Conservation (phyloP, 768 basidiomycete species). For the Ephemerocybe angulata region DNA sequence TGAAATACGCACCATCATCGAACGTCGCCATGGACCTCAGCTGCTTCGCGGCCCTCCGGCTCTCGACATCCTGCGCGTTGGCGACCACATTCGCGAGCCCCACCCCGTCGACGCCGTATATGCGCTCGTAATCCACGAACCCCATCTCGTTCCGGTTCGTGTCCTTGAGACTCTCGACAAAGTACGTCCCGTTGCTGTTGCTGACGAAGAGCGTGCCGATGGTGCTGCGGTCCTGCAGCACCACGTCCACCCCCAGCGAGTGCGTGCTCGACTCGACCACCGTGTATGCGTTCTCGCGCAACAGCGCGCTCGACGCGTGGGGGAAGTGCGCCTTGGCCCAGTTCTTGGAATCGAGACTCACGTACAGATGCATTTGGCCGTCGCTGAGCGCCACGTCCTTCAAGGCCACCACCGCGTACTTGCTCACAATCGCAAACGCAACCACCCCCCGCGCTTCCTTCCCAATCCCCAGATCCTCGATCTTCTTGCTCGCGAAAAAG, state of each 20-base stretch:
- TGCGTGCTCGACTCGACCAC: slow-evolving; percentile 92
- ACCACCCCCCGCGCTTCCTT: slow-evolving; percentile 86
- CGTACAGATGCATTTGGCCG: slow-evolving; percentile 82
- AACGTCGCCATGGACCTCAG: slow-evolving; percentile 82
- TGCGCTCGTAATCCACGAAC: slow-evolving; percentile 89
- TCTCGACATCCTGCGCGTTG: slow-evolving; percentile 83
- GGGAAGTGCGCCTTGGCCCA: slow-evolving; percentile 95
- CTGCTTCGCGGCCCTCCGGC: slow-evolving; percentile 62
- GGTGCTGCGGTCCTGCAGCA: slow-evolving; percentile 58
- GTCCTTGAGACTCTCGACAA: slow-evolving; percentile 84
- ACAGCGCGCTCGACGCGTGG: slow-evolving; percentile 72
- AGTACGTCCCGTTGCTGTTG: slow-evolving; percentile 95
- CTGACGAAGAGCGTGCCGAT: slow-evolving; percentile 93
- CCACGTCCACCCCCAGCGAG: slow-evolving; percentile 92
- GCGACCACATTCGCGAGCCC: slow-evolving; percentile 85
- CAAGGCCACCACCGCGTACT: slow-evolving; percentile 89
- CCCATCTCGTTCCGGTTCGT: slow-evolving; percentile 89
- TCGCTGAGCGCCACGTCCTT: slow-evolving; percentile 57
- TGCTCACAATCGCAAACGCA: slow-evolving; percentile 89
- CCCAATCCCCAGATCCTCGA: slow-evolving; percentile 84
- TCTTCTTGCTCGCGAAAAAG: slow-evolving; percentile 65
- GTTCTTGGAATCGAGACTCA: slow-evolving; percentile 73
- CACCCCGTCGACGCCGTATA: slow-evolving; percentile 85
- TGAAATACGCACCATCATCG: slow-evolving; percentile 70
- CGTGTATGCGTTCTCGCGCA: slow-evolving; percentile 92